phyloP scores from a whole-genome alignment of 805 yeast species.

The Komagataella phaffii region DNA sequence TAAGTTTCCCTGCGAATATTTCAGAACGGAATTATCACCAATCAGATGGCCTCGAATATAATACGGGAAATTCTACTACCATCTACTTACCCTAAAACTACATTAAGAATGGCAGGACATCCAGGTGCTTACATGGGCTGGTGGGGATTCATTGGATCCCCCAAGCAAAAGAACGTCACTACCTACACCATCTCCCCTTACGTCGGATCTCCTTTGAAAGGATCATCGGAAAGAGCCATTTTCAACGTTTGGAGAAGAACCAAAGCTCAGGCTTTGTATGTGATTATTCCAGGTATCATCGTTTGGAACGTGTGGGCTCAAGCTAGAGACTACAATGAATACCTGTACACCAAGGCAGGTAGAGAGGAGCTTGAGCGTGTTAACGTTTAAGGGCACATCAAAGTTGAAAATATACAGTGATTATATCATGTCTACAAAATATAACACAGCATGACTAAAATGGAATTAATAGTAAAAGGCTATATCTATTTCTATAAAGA shows the following conservation, averaged over 20 bases:
- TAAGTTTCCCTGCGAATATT: background rate
- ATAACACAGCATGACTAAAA: background rate
- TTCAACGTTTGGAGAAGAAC: slow-evolving; percentile 94
- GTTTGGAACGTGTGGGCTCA: slow-evolving; percentile 80
- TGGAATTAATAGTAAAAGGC: background rate
- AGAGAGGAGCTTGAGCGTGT: slow-evolving; percentile 81
- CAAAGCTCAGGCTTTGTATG: slow-evolving; percentile 68
- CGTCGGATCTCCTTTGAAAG: slow-evolving; percentile 87
- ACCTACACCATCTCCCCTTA: slow-evolving; percentile 86
- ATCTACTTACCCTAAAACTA: background rate
- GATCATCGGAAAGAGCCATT: slow-evolving; percentile 70
- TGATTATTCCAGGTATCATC: slow-evolving; percentile 63
- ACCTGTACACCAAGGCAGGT: slow-evolving; percentile 94
- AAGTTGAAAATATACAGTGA: background rate
- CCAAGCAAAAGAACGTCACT: slow-evolving; percentile 76
- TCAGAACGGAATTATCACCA: background rate
- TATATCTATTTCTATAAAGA: background rate
- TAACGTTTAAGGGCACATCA: slow-evolving; percentile 13
- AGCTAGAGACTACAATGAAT: slow-evolving; percentile 86
- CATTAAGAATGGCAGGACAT: slow-evolving; percentile 48
- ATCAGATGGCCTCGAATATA: background rate
- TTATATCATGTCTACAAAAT: background rate
- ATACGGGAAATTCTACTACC: background rate
- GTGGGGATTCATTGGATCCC: slow-evolving; percentile 89
- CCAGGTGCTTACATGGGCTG: slow-evolving; percentile 85